phyloP scores from a whole-genome alignment of 768 basidiomycete species.

The Suillus brevipes region DNA sequence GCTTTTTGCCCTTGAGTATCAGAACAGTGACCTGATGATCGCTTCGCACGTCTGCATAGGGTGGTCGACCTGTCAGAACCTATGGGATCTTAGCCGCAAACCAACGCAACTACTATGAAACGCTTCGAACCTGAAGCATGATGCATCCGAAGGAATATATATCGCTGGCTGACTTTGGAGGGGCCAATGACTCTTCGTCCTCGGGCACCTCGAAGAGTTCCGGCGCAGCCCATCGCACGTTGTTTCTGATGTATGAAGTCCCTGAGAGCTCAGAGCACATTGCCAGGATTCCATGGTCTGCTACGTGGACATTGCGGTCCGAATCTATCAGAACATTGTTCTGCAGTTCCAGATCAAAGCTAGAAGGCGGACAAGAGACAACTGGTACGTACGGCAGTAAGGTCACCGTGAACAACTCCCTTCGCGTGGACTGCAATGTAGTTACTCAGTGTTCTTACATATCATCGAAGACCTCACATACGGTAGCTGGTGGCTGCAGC shows the following conservation, averaged over 20 bases:
- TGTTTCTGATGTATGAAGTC: conserved; percentile 17
- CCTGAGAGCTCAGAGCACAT: conserved; percentile 27
- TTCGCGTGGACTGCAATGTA: conserved; percentile 10
- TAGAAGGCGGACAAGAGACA: background rate
- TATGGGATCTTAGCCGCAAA: background rate
- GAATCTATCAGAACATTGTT: conserved; percentile 37
- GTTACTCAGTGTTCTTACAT: background rate
- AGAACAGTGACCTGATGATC: conserved; percentile 25
- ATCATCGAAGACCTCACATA: background rate
- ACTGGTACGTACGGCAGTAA: conserved; percentile 38
- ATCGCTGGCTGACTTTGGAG: conserved; percentile 10
- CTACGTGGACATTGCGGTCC: conserved; percentile 31
- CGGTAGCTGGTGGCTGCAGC: conserved; percentile 24
- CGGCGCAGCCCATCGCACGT: conserved; percentile 46
- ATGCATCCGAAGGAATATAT: conserved; percentile 33
- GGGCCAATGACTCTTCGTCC: background rate
- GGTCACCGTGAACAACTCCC: conserved; percentile 45
- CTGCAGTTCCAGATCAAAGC: conserved; percentile 16
- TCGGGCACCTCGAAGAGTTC: conserved; percentile 35
- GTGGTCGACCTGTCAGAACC: conserved; percentile 26
- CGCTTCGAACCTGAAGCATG: conserved; percentile 26
- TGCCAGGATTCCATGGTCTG: conserved; percentile 38
- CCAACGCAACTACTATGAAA: background rate
- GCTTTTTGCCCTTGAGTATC: conserved; percentile 15
- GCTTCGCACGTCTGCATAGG: conserved; percentile 23